Base-by-base conservation (phyloP, 176 grass and related monocot genomes). In the Alloteropsis semialata region DNA sequence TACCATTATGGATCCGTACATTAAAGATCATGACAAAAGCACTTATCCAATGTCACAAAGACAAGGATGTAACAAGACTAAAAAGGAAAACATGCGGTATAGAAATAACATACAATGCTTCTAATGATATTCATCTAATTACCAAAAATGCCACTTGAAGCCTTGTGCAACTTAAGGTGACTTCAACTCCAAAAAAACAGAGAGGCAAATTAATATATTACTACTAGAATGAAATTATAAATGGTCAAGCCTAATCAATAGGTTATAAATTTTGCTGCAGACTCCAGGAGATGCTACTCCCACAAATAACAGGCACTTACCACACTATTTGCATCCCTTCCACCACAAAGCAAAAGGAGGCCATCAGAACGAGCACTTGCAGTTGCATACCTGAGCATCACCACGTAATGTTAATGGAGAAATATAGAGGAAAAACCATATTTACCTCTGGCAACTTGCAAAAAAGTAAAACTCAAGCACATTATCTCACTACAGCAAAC, bases 341-440 rank as follows among this genome's bases (percentile, higher is more conserved):
- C 96, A 84, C 96, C 96, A 70, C 96, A 95, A 38, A 98, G 90
- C 76, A 98, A 87, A 85, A 98, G 92, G 77, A 98, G 88, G 69
- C 92, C 96, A 91, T 98, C 96, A 79, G 96, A 98, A 44, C 92
- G 92, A 13, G 96, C 96, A 91, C 92, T 95, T 72, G 92, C 96
- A 82, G 96, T 98, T 82, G 92, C 96, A 82, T 98, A 98, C 96
- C 96, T 98, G 80, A 45, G 39, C 30, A 85, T 33, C 36, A 88
- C 39, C 73, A 66, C 9, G 72, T 11, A 86, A 32, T 59, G 19
- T 89, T 76, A 86, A 72, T 29, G 12, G 42, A 48, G 64, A 21
- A 70, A 43, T 86, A 19, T 51, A 22, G 13, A 38, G 27, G 24
- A 10, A 34, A 17, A 68, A 57, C 8, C 34, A 42, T 21, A 48